Conservation (phyloP, 768 basidiomycete species). For the Amanita muscaria region DNA sequence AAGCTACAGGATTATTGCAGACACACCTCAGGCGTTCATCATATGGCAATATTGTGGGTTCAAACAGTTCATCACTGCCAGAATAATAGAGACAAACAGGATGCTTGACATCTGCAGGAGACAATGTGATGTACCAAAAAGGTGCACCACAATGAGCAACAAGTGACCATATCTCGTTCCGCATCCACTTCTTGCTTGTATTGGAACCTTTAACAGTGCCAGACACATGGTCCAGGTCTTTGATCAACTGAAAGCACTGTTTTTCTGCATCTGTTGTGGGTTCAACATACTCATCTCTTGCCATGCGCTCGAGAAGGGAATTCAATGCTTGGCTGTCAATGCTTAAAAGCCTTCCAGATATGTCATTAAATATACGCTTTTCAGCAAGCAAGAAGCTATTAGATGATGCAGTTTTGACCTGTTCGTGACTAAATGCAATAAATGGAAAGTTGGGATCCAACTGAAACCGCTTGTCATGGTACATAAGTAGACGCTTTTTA, state of each 20-base stretch:
- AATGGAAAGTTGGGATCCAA: constrained; percentile 23
- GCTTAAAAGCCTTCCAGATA: constrained; percentile 9
- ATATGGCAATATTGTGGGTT: constrained; percentile 12
- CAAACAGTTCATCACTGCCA: constrained; percentile 14
- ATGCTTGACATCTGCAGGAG: constrained; percentile 21
- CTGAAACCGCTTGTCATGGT: constrained; percentile 29
- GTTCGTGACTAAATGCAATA: constrained; percentile 24
- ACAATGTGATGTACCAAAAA: constrained; percentile 27
- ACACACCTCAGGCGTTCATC: neutral
- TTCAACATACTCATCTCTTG: constrained; percentile 8
- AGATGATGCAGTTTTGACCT: constrained; percentile 19
- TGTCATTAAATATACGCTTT: too few species aligned
- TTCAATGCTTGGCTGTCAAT: neutral
- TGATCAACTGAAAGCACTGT: constrained; percentile 14
- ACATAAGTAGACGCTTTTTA: constrained; percentile 21
- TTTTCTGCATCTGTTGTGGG: constrained; percentile 12
- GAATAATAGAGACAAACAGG: constrained; percentile 28
- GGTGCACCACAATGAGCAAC: constrained; percentile 17
- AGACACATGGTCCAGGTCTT: too few species aligned
- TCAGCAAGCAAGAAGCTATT: constrained; percentile 12
- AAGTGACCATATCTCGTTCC: constrained; percentile 6
- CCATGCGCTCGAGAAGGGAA: neutral
- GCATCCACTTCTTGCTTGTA: too few species aligned
- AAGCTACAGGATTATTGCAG: too few species aligned
- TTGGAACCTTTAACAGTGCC: too few species aligned